Percentiles rank a stretch among this genome's conserved stretches.
These are phyloP conservation scores for Ogataea minuta DNA, from an alignment of 805 yeast species.

Conservation along the genomic window DNA sequence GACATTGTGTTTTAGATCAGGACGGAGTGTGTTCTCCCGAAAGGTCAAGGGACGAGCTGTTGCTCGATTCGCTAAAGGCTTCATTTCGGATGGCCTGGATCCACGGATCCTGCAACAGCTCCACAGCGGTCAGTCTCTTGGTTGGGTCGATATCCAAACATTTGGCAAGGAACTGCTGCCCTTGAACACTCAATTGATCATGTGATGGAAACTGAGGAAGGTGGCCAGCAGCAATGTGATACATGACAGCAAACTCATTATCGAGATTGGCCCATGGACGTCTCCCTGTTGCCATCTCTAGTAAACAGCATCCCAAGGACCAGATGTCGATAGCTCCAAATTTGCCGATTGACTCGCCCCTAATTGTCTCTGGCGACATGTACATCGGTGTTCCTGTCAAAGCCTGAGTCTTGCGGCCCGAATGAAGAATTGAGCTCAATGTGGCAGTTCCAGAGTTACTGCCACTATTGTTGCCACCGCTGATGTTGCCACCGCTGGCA, in stretches of 20 bases:
- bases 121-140: slow-evolving; percentile 79
- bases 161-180: slow-evolving; percentile 65
- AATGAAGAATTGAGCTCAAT: slow-evolving; percentile 18
- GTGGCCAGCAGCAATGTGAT: slow-evolving; percentile 95
- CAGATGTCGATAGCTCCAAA: slow-evolving; percentile 82
- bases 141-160: slow-evolving; percentile 83
- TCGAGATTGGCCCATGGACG: slow-evolving; percentile 96
- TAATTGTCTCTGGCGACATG: slow-evolving; percentile 96
- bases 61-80: slow-evolving; percentile 54
- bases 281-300: slow-evolving; percentile 95
- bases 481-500: slow-evolving; percentile 9
- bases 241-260: slow-evolving; percentile 98
- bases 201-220: slow-evolving; percentile 78
- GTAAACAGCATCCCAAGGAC: slow-evolving; percentile 94
- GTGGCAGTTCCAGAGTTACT: slow-evolving; percentile 17
- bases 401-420: slow-evolving; percentile 29
- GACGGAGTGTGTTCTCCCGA: slow-evolving; percentile 9
- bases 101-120: slow-evolving; percentile 88
- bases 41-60: slow-evolving; percentile 21
- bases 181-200: slow-evolving; percentile 75
- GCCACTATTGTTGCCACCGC: slow-evolving; percentile 5
- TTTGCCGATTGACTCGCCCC: slow-evolving; percentile 62
- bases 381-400: slow-evolving; percentile 98
- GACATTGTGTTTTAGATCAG: slow-evolving; percentile 47
- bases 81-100: slow-evolving; percentile 65